Base-by-base conservation (phyloP, 2,329 filamentous ascomycete genomes). In the Microsporum ferrugineum region DNA sequence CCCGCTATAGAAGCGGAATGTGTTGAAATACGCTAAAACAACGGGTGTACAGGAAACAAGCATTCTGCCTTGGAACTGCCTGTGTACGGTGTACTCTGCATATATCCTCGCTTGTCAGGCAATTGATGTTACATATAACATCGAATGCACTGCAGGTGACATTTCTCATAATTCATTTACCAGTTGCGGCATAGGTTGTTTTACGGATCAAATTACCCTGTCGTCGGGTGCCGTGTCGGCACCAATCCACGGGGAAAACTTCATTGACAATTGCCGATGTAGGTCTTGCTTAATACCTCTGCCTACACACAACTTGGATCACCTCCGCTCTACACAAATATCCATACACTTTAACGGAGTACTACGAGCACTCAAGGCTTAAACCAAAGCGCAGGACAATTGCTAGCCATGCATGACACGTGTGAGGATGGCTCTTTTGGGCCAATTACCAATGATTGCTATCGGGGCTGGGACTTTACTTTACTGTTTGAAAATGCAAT, bases 391-490 rank as follows among this genome's bases (percentile, higher is more conserved):
- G 2, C 38, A 41, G 38, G 38, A 2, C 8, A 41, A 41, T 41
- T 12, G 38, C 12, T 14, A 5, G 38, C 17, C 38, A 47, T 47
- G 43, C n/a, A 41, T 47, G 47, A 45, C 38, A 33, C 36, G 38
- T n/a, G 61, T 64, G 23, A 65, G 69, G 43, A 65, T 39, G 65
- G 70, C 57, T 53, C 57, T 8, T 71, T 71, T 53, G 69, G 70
- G 23, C 69, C 70, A 57, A 62, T 61, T 8, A 63, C 71, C 12
- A 55, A 45, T 10, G 62, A 62, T 12, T 55, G 29, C 33, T 71
- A 66, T 60, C 64, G 63, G 45, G 62, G 67, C 64, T 71, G 70
- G 60, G 70, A 72, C 51, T 72, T 72, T 60, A 71, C 70, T 2
- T 63, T 71, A 10, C 57, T 70, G 3, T 72, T 72, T 47, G 70